These are phyloP conservation scores for Aspergillus wentii DNA, from an alignment of 495 filamentous ascomycete species.

Conservation along the genomic window DNA sequence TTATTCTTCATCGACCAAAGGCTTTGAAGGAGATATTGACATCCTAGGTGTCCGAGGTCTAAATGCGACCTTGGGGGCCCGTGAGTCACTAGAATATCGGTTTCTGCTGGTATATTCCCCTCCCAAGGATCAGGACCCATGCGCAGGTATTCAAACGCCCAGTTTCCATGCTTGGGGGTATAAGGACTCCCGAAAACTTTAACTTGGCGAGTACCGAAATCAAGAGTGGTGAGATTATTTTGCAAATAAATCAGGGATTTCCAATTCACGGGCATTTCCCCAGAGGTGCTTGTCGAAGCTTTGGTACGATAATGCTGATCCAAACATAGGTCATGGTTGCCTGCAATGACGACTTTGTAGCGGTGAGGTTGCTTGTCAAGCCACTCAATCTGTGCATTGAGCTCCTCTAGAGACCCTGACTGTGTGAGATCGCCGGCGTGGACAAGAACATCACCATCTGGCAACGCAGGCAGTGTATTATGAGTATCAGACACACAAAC, in stretches of 20 bases:
- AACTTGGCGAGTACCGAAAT: slow-evolving; percentile 37
- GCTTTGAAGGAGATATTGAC: slow-evolving; percentile 50
- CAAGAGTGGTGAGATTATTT: slow-evolving; percentile 37
- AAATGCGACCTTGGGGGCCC: slow-evolving; percentile 52
- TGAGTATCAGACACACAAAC: slow-evolving; percentile 81
- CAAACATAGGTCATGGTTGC: slow-evolving; percentile 69
- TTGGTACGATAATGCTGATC: slow-evolving; percentile 26
- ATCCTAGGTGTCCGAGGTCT: slow-evolving; percentile 40
- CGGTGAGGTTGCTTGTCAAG: slow-evolving; percentile 52
- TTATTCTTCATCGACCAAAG: slow-evolving; percentile 43
- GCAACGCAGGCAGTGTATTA: slow-evolving; percentile 49
- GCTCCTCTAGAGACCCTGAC: slow-evolving; percentile 49
- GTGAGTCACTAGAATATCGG: slow-evolving; percentile 71
- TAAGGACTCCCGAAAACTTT: slow-evolving; percentile 51
- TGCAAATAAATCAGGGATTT: slow-evolving; percentile 45
- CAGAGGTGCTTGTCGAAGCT: slow-evolving; percentile 8
- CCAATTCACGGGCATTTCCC: slow-evolving; percentile 20
- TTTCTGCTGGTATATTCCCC: slow-evolving; percentile 48
- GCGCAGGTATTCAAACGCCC: slow-evolving; percentile 42
- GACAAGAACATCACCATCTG: slow-evolving; percentile 67
- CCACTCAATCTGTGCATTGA: slow-evolving; percentile 65
- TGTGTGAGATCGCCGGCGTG: slow-evolving; percentile 73
- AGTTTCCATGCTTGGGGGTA: slow-evolving; percentile 44
- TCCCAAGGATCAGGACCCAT: slow-evolving; percentile 19
- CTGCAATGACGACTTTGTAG: slow-evolving; percentile 66